These are phyloP conservation scores for Lasiodiplodia citricola DNA, from an alignment of 2,329 filamentous ascomycete genomes.

Conservation along the genomic window DNA sequence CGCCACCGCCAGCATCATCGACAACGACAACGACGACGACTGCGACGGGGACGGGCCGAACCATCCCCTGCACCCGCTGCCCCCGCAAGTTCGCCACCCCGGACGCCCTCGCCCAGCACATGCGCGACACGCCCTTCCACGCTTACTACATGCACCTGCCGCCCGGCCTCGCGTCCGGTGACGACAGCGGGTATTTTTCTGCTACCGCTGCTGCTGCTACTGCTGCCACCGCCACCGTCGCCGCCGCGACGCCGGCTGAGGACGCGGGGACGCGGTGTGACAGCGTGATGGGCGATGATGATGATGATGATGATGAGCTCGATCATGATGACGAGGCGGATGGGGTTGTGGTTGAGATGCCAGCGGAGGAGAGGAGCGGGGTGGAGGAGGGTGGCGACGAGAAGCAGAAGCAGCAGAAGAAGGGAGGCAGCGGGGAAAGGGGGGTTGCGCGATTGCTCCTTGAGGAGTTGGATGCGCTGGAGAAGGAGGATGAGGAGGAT, in stretches of 20 bases:
- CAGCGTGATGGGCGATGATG: neutral
- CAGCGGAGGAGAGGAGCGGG: neutral
- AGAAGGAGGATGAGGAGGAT: neutral
- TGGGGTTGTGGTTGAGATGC: neutral
- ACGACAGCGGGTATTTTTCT: neutral
- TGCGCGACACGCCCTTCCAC: neutral
- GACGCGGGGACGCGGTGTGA: neutral
- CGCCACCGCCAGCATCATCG: no score
- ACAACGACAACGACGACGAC: neutral
- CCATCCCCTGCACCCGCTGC: neutral
- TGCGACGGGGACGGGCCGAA: neutral
- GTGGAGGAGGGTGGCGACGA: neutral
- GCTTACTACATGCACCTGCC: neutral
- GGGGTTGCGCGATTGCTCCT: neutral
- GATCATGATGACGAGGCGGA: neutral
- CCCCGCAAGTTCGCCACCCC: neutral
- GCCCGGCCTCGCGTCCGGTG: neutral
- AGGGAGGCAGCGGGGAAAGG: neutral
- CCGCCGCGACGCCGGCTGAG: neutral
- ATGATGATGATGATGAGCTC: neutral
- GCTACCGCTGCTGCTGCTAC: neutral
- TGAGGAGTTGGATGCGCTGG: neutral
- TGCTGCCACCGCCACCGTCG: no score
- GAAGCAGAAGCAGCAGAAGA: neutral
- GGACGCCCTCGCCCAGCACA: constrained; percentile 2